Base-by-base conservation (phyloP, 2,329 filamentous ascomycete species). In the Gnomoniopsis sp. region DNA sequence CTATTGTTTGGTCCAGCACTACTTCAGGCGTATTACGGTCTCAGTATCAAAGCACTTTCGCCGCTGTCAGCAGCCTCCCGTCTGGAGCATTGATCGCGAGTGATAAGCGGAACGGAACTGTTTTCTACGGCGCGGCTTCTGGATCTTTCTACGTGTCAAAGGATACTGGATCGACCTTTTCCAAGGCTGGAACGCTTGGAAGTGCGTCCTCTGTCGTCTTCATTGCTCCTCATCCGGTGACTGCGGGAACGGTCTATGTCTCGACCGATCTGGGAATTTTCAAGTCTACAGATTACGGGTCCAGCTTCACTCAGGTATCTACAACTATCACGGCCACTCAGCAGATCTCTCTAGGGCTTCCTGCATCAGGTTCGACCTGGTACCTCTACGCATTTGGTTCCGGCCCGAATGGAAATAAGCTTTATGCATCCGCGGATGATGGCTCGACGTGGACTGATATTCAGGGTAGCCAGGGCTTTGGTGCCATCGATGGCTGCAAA, bases 211-310 rank as follows among this genome's bases (percentile, higher is more conserved):
- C 72, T 19, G 72, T 88, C 58, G 84, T 84, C 43, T 77, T 79
- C 36, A 76, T 89, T 11, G 81, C 80, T 17, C 76, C 76, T 1
- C 77, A 87, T 62, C 84, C 85, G 0, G 76, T 78, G 6, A 74
- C 76, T 12, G 81, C 83, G 0, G 86, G 88, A 14, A 82, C 86
- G 50, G 77, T 90, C 50, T 83, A 78, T 69, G 81, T 82, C 1
- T 83, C 82, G 1, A 84, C 82, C 0, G 74, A 84, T 55, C 70
- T 65, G 0, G 83, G 83, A 6, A 69, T 86, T 50, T 85, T 81
- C 71, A 77, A 77, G 63, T 82, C 79, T 11, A 79, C 75, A 6
- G 68, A 85, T 67, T 82, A 72, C 38, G 83, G 81, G 6, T 66
- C 69, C 3, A 75, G 74, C 1, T 85, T 84, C 63, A 71, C 74